Conservation (phyloP, 2,329 filamentous ascomycete genomes). For the Ilyonectria destructans region DNA sequence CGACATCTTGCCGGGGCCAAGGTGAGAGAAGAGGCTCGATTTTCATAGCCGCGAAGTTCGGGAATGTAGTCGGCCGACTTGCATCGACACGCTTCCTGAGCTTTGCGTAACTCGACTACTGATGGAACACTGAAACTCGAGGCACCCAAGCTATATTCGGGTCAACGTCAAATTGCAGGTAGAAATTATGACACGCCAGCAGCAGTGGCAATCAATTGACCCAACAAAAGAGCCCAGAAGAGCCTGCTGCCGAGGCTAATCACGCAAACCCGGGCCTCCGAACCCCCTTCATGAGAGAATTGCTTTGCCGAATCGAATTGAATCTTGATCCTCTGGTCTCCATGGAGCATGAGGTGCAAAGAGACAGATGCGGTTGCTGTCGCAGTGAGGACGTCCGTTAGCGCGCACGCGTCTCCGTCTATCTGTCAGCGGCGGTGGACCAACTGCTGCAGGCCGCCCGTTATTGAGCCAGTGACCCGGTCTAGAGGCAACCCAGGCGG, state of each 20-base stretch:
- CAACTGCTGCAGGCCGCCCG: slow-evolving; percentile 22
- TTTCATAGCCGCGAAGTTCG: neutral
- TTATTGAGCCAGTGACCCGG: slow-evolving; percentile 21
- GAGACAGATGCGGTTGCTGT: slow-evolving; percentile 17
- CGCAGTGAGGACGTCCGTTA: slow-evolving; percentile 12
- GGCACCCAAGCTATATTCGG: neutral
- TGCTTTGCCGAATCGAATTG: slow-evolving; percentile 3
- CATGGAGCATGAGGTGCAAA: slow-evolving; percentile 12
- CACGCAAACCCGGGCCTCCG: neutral
- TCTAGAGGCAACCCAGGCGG: slow-evolving; percentile 20
- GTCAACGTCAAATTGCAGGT: neutral
- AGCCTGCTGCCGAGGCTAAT: neutral
- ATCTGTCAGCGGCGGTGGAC: slow-evolving; percentile 24
- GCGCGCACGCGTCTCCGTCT: slow-evolving; percentile 13
- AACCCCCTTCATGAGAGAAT: neutral
- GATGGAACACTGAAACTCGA: neutral
- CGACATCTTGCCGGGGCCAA: slow-evolving; percentile 7
- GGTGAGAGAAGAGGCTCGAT: slow-evolving; percentile 1
- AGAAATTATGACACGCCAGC: neutral
- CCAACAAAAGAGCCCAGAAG: slow-evolving; percentile 1
- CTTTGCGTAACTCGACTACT: slow-evolving; percentile 7
- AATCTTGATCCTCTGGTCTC: slow-evolving; percentile 2
- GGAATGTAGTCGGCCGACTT: neutral
- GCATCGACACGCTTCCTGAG: neutral
- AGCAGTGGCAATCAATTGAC: neutral